These are phyloP conservation scores for Pneumocystis canis DNA, from an alignment of 1,139 yeast genomes.

Conservation along the genomic window DNA sequence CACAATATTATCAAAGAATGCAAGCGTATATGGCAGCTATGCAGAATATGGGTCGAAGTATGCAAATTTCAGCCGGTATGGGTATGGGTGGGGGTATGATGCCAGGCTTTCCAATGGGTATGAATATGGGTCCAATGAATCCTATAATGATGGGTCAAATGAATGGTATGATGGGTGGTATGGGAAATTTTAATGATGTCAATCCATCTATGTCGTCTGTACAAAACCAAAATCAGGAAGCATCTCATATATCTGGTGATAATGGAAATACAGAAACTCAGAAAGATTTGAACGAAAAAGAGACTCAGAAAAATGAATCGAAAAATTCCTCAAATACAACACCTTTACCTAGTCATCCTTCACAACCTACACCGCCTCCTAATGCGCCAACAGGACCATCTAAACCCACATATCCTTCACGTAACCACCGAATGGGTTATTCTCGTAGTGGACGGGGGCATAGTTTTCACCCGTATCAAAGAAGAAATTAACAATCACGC, in stretches of 20 bases:
- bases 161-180: slow-evolving; percentile 9
- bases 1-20: slow-evolving; percentile 77
- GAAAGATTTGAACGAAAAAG: slow-evolving; percentile 2
- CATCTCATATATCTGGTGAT: slow-evolving; percentile 4
- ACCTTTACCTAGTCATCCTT: not conserved
- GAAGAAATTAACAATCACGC: not conserved
- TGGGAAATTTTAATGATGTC: slow-evolving; percentile 3
- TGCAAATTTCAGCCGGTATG: slow-evolving; percentile 26
- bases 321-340: slow-evolving; percentile 4
- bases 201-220: not conserved
- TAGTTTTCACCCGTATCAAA: slow-evolving; percentile 3
- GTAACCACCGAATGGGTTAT: slow-evolving; percentile 1
- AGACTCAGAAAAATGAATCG: slow-evolving; percentile 6
- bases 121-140: slow-evolving; percentile 19
- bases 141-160: slow-evolving; percentile 27
- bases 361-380: slow-evolving; percentile 1
- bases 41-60: slow-evolving; percentile 28
- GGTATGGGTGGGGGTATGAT: slow-evolving; percentile 3
- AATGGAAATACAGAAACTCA: slow-evolving; percentile 2
- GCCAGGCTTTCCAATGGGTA: slow-evolving; percentile 5
- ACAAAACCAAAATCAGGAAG: slow-evolving; percentile 6
- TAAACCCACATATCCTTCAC: slow-evolving; percentile 13
- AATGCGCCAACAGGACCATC: slow-evolving; percentile 6
- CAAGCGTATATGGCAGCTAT: slow-evolving; percentile 60
- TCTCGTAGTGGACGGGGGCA: slow-evolving; percentile 18